Evolutionary conservation across 495 filamentous ascomycete species (phyloP), one percentile per base, ranked within the genome.

Genomic region (Halenospora varia): DNA sequence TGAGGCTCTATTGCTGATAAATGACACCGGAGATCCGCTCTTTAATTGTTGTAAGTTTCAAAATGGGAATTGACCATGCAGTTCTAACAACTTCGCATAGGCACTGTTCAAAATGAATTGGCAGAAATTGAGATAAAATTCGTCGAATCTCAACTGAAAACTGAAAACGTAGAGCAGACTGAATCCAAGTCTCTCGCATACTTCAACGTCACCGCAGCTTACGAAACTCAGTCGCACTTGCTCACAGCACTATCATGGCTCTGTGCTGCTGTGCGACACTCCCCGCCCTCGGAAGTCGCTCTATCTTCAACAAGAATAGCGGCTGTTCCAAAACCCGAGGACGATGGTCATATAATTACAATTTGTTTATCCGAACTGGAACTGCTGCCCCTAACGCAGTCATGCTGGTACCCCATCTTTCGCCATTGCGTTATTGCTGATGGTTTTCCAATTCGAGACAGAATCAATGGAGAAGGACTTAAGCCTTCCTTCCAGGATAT

Each of bases 401-500:
- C 57, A 8, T 60, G 57, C 25, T 60, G 57, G 57, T 24, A 60
- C 50, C 8, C 50, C 20, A 17, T 60, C 6, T 42, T 54, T 9
- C 44, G 41, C 2, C 6, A 41, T 26, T 15, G 20, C 3, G 25
- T 60, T 18, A 48, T 60, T 25, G 57, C 51, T 1, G 42, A 60
- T 39, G 44, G 22, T 8, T 60, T 49, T 19, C 57, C 42, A 25
- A 49, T 60, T 17, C n/a, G 17, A n/a, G 2, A 8, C 8, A 23
- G 57, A 44, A 48, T 2, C 25, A 0, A 49, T 18, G 51, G 57
- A 1, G 18, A 54, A 35, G 57, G 57, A 1, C 50, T 60, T 13
- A 51, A 60, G 18, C 53, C 54, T 20, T 60, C 57, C 8, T 60
- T 60, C 20, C 42, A 44, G 2, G 42, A 60, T 25, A 54, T 60